Conservation (phyloP, 2,329 filamentous ascomycete genomes). For the Talaromyces sp. region DNA sequence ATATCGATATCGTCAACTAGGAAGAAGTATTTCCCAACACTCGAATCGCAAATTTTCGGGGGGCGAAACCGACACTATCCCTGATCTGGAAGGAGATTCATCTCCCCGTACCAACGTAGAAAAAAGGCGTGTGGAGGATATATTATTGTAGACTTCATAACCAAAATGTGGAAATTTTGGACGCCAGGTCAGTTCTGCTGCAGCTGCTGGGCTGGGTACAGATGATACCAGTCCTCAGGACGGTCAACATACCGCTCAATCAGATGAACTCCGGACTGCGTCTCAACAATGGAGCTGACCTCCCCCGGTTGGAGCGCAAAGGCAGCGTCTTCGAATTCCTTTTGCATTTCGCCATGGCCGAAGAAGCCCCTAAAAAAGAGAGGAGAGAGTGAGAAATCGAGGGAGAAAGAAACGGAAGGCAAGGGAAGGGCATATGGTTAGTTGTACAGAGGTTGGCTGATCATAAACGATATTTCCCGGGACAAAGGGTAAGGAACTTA, state of each 20-base stretch:
- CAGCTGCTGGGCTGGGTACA: conserved; percentile 11
- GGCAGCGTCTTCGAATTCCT: conserved; percentile 94
- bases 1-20: neutral
- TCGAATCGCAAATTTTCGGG: neutral
- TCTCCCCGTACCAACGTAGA: neutral
- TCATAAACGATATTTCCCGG: neutral
- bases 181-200: conserved; percentile 15
- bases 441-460: neutral
- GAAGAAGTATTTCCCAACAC: neutral
- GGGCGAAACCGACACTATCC: neutral
- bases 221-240: conserved; percentile 19
- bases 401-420: too few species aligned
- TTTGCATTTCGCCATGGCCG: conserved; percentile 93
- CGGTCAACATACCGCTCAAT: conserved; percentile 73
- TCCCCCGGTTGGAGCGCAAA: conserved; percentile 86
- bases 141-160: conserved; percentile 6
- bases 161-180: neutral
- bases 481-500: conserved; percentile 40
- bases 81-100: too few species aligned
- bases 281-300: conserved; percentile 83
- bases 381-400: neutral
- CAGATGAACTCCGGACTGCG: conserved; percentile 88
- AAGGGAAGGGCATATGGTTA: neutral
- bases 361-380: conserved; percentile 69
- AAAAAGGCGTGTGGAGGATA: neutral